Base-by-base conservation (phyloP, 1,284 basidiomycete genomes). In the Puccinia coronata region DNA sequence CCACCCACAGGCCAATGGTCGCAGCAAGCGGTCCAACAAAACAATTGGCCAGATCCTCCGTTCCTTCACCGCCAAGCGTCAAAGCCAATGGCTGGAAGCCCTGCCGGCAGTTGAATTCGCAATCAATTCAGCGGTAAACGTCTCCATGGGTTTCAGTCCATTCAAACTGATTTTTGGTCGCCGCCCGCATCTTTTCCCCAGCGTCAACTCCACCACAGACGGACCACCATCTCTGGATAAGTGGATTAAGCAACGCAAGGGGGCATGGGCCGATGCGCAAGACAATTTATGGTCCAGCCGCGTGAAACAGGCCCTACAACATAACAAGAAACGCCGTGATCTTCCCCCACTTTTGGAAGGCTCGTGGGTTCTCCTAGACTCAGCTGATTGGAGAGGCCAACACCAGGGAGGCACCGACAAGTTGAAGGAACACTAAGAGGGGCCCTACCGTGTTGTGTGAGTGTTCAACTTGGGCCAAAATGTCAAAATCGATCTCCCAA, bases 41-140 rank as follows among this genome's bases (percentile, higher is more conserved):
- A 87, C 86, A 0, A 77, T 88, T 0, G 85, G 82, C 0, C 87
- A 59, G 55, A 67, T 82, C n/a, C 65, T 84, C 0, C 81, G 79
- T 3, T 16, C 65, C 16, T 75, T 78, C 28, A 74, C 2, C n/a
- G 71, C 18, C 12, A 87, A 83, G 34, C 86, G 85, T 41, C 83
- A 84, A 36, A 51, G 73, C 23, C 57, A 82, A 43, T 84, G 82
- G 83, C n/a, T 76, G 5, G 20, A 34, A 2, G 6, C 73, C 83
- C 47, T 82, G n/a, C n/a, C n/a, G n/a, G n/a, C n/a, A n/a, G n/a
- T n/a, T n/a, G n/a, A n/a, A n/a, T n/a, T n/a, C n/a, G n/a, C n/a
- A n/a, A n/a, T n/a, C n/a, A n/a, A n/a, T n/a, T n/a, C n/a, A n/a
- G n/a, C n/a, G n/a, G n/a, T 65, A n/a, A 84, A 84, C 59, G 69